Base-by-base conservation (phyloP, 345 rosid species). In the Garcia nutans region DNA sequence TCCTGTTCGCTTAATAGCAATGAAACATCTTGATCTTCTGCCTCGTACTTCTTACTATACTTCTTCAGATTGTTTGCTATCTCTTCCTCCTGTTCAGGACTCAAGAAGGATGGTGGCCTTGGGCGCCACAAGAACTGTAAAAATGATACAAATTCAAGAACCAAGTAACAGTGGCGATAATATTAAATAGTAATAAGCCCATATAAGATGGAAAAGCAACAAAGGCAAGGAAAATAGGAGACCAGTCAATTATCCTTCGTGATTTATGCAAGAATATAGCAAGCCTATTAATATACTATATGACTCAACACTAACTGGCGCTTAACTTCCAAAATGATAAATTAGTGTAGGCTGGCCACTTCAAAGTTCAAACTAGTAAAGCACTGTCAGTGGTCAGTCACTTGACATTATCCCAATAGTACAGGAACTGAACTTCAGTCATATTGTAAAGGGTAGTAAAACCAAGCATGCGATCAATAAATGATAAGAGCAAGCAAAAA, bases 21-120 rank as follows among this genome's bases (percentile, higher is more conserved):
- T 0, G 99, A 89, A 50, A 93, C 98, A 45, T 96, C 98, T 79
- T 93, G 98, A 61, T 96, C 99, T 84, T 96, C 99, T 41, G 85
- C 84, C 83, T 96, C 99, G 0, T 93, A 96, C 88, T 90, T 96
- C 87, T 90, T 96, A 72, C 92, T 90, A 24, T 96, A 96, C 74
- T 88, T 92, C 89, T 88, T 96, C 87, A 96, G 77, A 80, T 92
- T 90, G 90, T 87, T 93, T 45, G 93, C 92, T 57, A 96, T 89
- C 85, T 96, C 97, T 77, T 93, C 96, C 84, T 96, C 99, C 73
- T 93, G 88, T 86, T 96, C 98, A 0, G 91, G 79, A 44, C 78
- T 87, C 85, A 96, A 84, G 82, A 92, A 85, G 28, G 92, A 89
- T 31, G 92, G 88, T 1, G 98, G 99, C 83, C 99, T 88, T 33